Evolutionary conservation across 495 filamentous ascomycete species (phyloP).

Genomic region (Pseudomonodictys pantanalensis): DNA sequence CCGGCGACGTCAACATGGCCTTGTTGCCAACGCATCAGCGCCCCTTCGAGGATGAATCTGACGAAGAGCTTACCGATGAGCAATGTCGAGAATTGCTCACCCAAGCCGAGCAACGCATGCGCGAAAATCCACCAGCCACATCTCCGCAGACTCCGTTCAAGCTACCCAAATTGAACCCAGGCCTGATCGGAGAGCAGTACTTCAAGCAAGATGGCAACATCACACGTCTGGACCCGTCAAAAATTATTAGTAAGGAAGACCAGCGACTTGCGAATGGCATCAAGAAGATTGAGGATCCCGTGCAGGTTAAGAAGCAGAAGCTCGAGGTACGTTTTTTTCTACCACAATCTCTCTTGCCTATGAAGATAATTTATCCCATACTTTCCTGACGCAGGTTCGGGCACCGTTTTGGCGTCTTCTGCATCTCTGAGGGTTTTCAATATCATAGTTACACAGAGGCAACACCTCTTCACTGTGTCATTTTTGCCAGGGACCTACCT

Average conservation of each 20-base stretch:
- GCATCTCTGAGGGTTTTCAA: slow-evolving; percentile 69
- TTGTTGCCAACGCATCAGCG: slow-evolving; percentile 30
- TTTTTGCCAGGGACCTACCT: slow-evolving; percentile 1
- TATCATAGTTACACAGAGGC: slow-evolving; percentile 99
- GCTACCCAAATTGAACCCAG: slow-evolving; percentile 48
- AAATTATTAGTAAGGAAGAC: slow-evolving; percentile 46
- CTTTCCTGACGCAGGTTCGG: slow-evolving; percentile 62
- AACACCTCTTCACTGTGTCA: slow-evolving; percentile 18
- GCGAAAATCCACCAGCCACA: slow-evolving; percentile 26
- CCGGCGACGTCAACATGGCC: slow-evolving; percentile 24
- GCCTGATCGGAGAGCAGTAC: slow-evolving; percentile 46
- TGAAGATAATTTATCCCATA: slow-evolving; percentile 70
- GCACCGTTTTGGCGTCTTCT: slow-evolving; percentile 75
- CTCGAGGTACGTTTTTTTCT: slow-evolving; percentile 48
- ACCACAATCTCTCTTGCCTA: slow-evolving; percentile 43
- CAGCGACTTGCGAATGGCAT: slow-evolving; percentile 46
- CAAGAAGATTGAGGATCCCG: slow-evolving; percentile 48
- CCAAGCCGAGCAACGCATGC: slow-evolving; percentile 62
- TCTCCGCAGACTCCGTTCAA: slow-evolving; percentile 21
- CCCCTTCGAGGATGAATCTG: slow-evolving; percentile 33
- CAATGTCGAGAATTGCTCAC: slow-evolving; percentile 61
- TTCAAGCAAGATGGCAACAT: slow-evolving; percentile 47
- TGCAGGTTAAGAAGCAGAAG: slow-evolving; percentile 39
- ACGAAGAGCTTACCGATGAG: slow-evolving; percentile 57
- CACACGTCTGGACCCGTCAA: slow-evolving; percentile 48